Evolutionary conservation across 2,329 filamentous ascomycete genomes (phyloP), one percentile per base, ranked within the genome.

Genomic region (Penicillium capsulatum): DNA sequence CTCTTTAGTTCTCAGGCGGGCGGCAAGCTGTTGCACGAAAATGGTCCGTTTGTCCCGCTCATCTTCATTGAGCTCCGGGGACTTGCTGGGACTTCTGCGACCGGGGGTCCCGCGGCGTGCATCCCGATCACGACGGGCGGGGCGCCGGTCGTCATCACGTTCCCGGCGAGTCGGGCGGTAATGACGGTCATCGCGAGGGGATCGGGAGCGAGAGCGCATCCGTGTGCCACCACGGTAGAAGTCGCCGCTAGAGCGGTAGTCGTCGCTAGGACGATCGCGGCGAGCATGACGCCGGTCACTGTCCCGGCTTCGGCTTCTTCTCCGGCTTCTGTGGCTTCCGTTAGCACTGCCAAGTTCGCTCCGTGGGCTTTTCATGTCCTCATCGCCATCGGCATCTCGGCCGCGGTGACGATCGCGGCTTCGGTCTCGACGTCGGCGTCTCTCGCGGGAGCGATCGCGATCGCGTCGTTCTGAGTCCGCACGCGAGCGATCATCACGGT

Each of bases 11-110:
- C 91, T 83, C 51, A 97, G 77, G 60, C 92, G 86, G 53, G 90
- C 90, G 54, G 92, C 92, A 61, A 98, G 84, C 70, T 98, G 92
- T 73, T 98, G 92, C 39, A 98, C 92, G 64, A 98, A 98, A 44
- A 98, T 88, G 42, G 94, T 98, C 58, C 92, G 86, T 57, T 88
- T 84, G 71, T 98, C 92, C 61, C 91, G 85, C 70, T 98, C 92
- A 69, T 97, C 92, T 66, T 96, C 90, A 57, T 86, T 95, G 45
- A 86, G 80, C 60, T 86, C 81, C 17, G 88, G 68, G 17, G 73
- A 74, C 51, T 72, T 75, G 53, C 59, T 64, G 34, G 61, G 58
- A 45, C 67, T 60, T 51, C 63, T 64, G 42, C 65, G 57, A 51
- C 64, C 63, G 50, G 63, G 56, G 56, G 71, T 65, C 53, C 70